Evolutionary conservation across 805 yeast genomes (phyloP), one percentile per base, ranked within the genome.

Genomic region (Hagleromyces aurorensis): DNA sequence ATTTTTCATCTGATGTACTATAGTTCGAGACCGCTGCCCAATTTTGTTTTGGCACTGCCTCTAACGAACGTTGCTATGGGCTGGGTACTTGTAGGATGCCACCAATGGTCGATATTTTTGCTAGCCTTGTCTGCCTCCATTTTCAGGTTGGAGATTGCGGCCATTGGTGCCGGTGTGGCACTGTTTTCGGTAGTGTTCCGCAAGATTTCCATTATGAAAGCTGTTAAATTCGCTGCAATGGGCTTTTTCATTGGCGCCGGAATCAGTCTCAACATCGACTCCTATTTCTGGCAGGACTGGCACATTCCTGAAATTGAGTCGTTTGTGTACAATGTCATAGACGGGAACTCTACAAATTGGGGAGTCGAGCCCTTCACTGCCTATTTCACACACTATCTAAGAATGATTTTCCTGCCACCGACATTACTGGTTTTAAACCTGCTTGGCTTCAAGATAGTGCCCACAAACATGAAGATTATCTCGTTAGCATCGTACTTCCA

Each of bases 21-120:
- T 51, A 65, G 82, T n/a, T 68, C 94, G 3, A 66, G 96, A 42
- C 74, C 94, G 0, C 62, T 89, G 34, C 96, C 96, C n/a, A 89
- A 89, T 55, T 80, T 79, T 43, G 60, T 87, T 34, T 50, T 71
- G 10, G 86, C 81, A 2, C 60, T 89, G 31, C 96, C 96, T 3
- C 47, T 83, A 20, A 77, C 78, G 4, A 70, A 71, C 32, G 44
- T 59, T 25, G 79, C 80, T 0, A 40, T 79, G 23, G 62, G 73
- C 4, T 63, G 62, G 45, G 43, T 75, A 10, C 41, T 83, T 10
- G 40, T 43, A 12, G 83, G 78, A 7, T 62, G 69, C 27, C 60
- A 61, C 37, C 63, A 70, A 0, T 36, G 44, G 16, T 70, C 74
- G 1, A 53, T 86, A 21, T 49, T 68, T 0, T 51, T 79, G 44